Percentiles rank a stretch among this genome's conserved stretches.
Conservation (phyloP, 2,329 filamentous ascomycete genomes). For the Fusarium veterinarium region DNA sequence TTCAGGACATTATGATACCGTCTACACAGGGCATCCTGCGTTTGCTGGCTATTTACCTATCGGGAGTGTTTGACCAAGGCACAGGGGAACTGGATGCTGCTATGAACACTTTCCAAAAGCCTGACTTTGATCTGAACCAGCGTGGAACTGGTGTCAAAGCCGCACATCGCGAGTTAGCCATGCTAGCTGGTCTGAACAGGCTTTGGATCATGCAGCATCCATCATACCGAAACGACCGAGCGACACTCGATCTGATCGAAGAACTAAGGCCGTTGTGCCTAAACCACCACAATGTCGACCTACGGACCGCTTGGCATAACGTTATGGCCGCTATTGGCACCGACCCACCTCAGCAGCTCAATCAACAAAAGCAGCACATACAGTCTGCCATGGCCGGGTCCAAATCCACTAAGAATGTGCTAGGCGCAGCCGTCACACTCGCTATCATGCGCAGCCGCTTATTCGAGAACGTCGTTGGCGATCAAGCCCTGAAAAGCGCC, state of each 20-base stretch:
- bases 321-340: slow-evolving; percentile 75
- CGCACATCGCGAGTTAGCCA: slow-evolving; percentile 70
- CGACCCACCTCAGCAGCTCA: slow-evolving; percentile 72
- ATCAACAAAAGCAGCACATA: slow-evolving; percentile 82
- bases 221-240: slow-evolving; percentile 65
- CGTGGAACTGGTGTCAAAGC: slow-evolving; percentile 56
- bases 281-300: slow-evolving; percentile 77
- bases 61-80: slow-evolving; percentile 80
- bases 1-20: slow-evolving; percentile 59
- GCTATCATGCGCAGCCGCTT: slow-evolving; percentile 87
- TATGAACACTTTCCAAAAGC: slow-evolving; percentile 72
- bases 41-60: slow-evolving; percentile 75
- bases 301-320: slow-evolving; percentile 82
- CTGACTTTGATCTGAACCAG: slow-evolving; percentile 62
- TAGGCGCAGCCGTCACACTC: slow-evolving; percentile 84
- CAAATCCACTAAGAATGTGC: slow-evolving; percentile 76
- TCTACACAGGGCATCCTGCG: slow-evolving; percentile 55
- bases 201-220: slow-evolving; percentile 78
- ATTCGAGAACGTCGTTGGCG: slow-evolving; percentile 84
- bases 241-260: slow-evolving; percentile 71
- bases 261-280: slow-evolving; percentile 75
- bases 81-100: slow-evolving; percentile 78
- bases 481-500: slow-evolving; percentile 81
- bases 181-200: slow-evolving; percentile 75
- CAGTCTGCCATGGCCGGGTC: slow-evolving; percentile 77